A percentile compares a stretch with the other conserved stretches of the same genome.
Conservation (phyloP, 495 filamentous ascomycete species). For the Astrocystis sublimbata region DNA sequence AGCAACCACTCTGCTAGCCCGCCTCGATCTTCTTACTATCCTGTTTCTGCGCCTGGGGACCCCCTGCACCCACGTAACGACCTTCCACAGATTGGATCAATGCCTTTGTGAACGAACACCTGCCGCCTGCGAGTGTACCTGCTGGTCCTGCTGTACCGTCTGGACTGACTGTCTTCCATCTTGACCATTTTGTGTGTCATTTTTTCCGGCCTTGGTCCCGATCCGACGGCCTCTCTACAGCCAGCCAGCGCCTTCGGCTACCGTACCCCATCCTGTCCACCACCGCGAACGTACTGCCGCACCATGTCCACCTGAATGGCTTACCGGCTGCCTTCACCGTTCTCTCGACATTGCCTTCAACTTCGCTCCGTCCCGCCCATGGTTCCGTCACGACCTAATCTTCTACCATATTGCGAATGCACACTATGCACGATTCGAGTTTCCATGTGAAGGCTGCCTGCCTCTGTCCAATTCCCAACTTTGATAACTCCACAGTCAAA, state of each 20-base stretch:
- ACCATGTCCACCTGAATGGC: constrained; percentile 17
- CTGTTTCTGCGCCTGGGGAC: constrained; percentile 11
- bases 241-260: neutral
- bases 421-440: constrained; percentile 31
- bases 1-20: constrained; percentile 1
- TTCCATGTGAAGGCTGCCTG: constrained; percentile 28
- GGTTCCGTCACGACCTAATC: constrained; percentile 13
- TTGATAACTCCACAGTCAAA: constrained; percentile 20
- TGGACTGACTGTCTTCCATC: neutral
- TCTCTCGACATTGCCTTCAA: constrained; percentile 14
- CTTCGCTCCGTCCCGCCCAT: constrained; percentile 16
- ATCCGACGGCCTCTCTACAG: neutral
- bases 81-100: constrained; percentile 12
- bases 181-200: neutral
- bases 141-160: neutral
- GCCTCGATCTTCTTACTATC: constrained; percentile 12
- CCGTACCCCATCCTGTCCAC: constrained; percentile 1
- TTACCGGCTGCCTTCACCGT: constrained; percentile 14
- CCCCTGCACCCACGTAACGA: constrained; percentile 19
- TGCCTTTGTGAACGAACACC: constrained; percentile 4
- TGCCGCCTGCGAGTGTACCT: too few relatives aligned
- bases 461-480: constrained; percentile 17
- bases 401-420: constrained; percentile 9
- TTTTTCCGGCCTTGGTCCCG: neutral
- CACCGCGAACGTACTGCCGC: neutral